Evolutionary conservation across 768 basidiomycete species (phyloP), one percentile per base, ranked within the genome.

Genomic region (Hypsizygus marmoreus): DNA sequence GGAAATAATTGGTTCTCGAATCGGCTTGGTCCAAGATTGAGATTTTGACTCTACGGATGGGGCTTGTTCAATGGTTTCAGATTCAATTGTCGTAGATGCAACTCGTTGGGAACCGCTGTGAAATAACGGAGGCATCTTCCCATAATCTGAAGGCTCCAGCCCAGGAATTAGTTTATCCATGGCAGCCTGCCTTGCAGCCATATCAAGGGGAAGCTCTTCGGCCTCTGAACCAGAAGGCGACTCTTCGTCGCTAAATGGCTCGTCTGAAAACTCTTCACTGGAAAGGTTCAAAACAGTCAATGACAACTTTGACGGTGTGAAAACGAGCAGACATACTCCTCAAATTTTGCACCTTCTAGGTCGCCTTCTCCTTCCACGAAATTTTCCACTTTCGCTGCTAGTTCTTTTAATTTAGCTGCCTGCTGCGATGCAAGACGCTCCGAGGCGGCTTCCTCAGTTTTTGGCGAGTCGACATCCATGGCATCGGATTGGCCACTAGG

Each of bases 361-460:
- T 90, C 87, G 2, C 97, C 97, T 60, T 95, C 69, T 2, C 89
- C 93, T 55, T 92, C 84, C 2, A 99, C 84, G 60, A 99, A 99
- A n/a, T 73, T 71, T 55, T 90, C 87, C 1, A 99, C 91, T 61
- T 91, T 90, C 49, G 77, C 68, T 9, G 97, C 95, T 41, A 99
- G 74, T 49, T 79, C 76, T 55, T 81, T 82, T 23, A 98, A 67
- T 49, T 79, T 80, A 16, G 74, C 63, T 8, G 92, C 86, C 61
- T 91, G 87, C 47, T 80, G 75, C 20, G 80, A 76, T 6, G 80
- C 76, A 4, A 84, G 31, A 16, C 65, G 71, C 43, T 84, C 81
- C 58, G 81, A 80, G 2, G 66, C 58, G 17, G 56, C 61, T 33
- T 64, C 66, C 2, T 56, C 61, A 11, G 45, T 30, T 26, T 53